Evolutionary conservation across 177 flowering plant genomes (phyloP), one percentile per base, ranked within the genome.

Genomic region (Tripterygium wilfordii): DNA sequence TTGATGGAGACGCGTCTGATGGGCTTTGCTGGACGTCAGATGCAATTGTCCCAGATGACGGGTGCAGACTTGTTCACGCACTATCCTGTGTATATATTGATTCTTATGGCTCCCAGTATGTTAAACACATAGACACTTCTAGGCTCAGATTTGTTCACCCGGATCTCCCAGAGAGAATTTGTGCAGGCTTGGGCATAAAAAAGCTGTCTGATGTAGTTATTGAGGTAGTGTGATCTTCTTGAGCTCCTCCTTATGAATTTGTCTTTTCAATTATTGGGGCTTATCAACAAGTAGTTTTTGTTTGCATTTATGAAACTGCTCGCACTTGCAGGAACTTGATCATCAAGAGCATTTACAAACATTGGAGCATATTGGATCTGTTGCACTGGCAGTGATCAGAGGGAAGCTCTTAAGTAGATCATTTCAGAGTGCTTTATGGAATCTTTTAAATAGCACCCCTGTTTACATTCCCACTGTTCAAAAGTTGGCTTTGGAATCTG

Each of bases 61-160:
- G 94, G 32, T 77, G 96, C 63, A 74, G 96, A 67, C 98, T 92
- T 58, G 88, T 92, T 56, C 76, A 84, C 64, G 94, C 96, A 28
- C 65, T 63, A 60, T 75, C 80, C 42, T 92, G 96, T 76, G 85
- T 84, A 12, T 92, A 76, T 43, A 49, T 88, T 64, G 98, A 92
- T 76, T 55, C 91, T 54, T 71, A 65, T 70, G 96, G 96, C 22
- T 80, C 94, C n/a, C 70, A 70, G 25, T 80, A 64, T 64, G 58
- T 86, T 15, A 75, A 81, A 58, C 65, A 24, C 57, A 86, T 92
- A 58, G 95, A 92, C 56, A 65, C 62, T 63, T 82, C 96, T 15
- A 72, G 79, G 68, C 49, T 92, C 54, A 85, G 89, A 64, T 88
- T 88, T 64, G 85, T 75, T 50, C 95, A 88, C 63, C 83, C 84